phyloP scores from a whole-genome alignment of 768 basidiomycete species.

The Nidula microcarpa region DNA sequence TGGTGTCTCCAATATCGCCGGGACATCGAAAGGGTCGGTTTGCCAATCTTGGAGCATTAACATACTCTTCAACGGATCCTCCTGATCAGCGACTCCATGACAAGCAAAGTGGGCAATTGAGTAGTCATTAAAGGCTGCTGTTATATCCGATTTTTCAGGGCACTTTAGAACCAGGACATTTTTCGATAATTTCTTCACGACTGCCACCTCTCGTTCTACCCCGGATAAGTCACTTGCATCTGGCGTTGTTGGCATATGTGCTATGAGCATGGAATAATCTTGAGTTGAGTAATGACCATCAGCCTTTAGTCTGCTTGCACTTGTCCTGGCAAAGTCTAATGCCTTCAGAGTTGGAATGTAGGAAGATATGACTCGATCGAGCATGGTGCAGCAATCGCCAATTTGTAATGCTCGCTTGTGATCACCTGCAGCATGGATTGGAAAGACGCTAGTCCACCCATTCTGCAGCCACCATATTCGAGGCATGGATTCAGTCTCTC shows the following conservation, averaged over 20 bases:
- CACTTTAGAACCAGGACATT: conserved; percentile 2
- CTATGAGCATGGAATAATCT: neutral
- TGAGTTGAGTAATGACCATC: too few relatives aligned
- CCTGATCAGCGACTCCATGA: conserved; percentile 18
- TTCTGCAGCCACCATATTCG: conserved; percentile 13
- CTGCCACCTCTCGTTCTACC: conserved; percentile 5
- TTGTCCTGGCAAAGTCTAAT: conserved; percentile 7
- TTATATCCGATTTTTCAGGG: conserved; percentile 6
- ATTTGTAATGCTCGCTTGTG: conserved; percentile 5
- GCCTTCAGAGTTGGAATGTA: conserved; percentile 13
- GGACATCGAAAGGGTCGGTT: conserved; percentile 8
- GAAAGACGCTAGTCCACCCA: conserved; percentile 5
- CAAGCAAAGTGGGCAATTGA: conserved; percentile 22
- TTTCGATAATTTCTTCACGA: conserved; percentile 3
- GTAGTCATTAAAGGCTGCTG: neutral
- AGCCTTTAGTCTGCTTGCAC: neutral
- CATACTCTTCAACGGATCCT: conserved; percentile 14
- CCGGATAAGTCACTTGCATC: conserved; percentile 6
- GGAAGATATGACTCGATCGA: conserved; percentile 11
- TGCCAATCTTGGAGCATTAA: conserved; percentile 12
- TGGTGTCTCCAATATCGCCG: conserved; percentile 11
- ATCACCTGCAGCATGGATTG: conserved; percentile 15
- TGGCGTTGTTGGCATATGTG: conserved; percentile 12
- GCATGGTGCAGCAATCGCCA: conserved; percentile 8
- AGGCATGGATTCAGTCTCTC: neutral